Evolutionary conservation across 139 green algal genomes (phyloP).

Genomic region (Micromonas commoda): DNA sequence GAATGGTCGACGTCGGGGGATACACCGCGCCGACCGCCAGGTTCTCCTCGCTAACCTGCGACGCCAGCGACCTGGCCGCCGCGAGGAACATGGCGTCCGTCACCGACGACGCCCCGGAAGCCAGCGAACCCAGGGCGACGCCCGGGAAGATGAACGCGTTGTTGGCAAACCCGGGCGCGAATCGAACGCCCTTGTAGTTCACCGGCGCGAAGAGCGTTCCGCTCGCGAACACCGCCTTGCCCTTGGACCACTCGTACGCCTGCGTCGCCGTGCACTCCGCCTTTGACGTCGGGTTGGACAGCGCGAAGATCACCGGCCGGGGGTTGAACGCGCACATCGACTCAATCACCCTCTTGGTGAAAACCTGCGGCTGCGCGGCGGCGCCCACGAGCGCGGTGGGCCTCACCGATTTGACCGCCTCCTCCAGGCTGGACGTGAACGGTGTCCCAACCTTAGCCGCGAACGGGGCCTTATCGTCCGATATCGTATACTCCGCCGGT

Average conservation of each 20-base stretch:
- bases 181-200: slow-evolving; percentile 38
- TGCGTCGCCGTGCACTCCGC: slow-evolving; percentile 45
- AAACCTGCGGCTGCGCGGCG: slow-evolving; percentile 50
- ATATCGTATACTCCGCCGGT: not conserved
- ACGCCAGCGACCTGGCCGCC: slow-evolving; percentile 45
- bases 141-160: slow-evolving; percentile 70
- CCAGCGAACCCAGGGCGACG: slow-evolving; percentile 47
- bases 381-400: slow-evolving; percentile 80
- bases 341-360: slow-evolving; percentile 37
- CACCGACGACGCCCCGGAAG: slow-evolving; percentile 38
- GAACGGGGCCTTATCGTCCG: slow-evolving; percentile 1
- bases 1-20: not conserved
- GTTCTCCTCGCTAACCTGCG: not conserved
- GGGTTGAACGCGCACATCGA: slow-evolving; percentile 39
- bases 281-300: slow-evolving; percentile 41
- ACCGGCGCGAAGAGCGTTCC: slow-evolving; percentile 53
- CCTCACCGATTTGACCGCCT: slow-evolving; percentile 48
- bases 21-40: not conserved
- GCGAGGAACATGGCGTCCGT: slow-evolving; percentile 56
- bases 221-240: slow-evolving; percentile 62
- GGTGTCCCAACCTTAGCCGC: too few relatives aligned
- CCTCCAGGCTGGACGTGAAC: too few relatives aligned
- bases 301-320: slow-evolving; percentile 35
- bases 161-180: slow-evolving; percentile 52
- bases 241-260: slow-evolving; percentile 36